Conservation (phyloP, 1,284 basidiomycete species). For the Neonothopanus nambi region DNA sequence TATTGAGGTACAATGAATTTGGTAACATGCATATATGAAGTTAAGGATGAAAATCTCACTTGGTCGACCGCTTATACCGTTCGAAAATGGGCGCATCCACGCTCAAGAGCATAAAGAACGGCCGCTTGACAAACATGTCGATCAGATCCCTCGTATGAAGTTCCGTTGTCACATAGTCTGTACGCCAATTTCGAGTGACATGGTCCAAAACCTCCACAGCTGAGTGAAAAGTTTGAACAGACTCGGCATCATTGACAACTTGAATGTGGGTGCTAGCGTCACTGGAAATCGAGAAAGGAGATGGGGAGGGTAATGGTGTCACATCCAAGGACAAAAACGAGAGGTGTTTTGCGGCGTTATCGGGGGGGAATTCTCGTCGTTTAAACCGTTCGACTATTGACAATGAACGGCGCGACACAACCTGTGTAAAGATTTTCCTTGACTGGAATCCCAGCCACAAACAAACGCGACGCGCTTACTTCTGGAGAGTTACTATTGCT, state of each 20-base stretch:
- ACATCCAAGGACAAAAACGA: conserved; percentile 27
- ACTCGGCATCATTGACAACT: neutral
- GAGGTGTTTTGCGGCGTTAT: conserved; percentile 22
- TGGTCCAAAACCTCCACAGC: conserved; percentile 66
- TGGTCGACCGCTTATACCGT: conserved; percentile 53
- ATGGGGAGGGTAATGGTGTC: conserved; percentile 17
- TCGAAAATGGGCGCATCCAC: conserved; percentile 83
- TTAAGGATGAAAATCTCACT: conserved; percentile 36
- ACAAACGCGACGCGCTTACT: conserved; percentile 8
- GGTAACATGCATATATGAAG: neutral
- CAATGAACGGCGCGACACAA: neutral
- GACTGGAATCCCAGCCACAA: conserved; percentile 8
- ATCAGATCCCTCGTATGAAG: conserved; percentile 62
- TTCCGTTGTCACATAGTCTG: conserved; percentile 81
- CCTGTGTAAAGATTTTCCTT: too few relatives aligned
- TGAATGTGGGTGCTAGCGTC: neutral
- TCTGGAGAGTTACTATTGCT: conserved; percentile 16
- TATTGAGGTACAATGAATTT: neutral
- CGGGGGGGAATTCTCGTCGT: conserved; percentile 12
- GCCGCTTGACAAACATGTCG: conserved; percentile 78
- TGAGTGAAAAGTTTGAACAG: conserved; percentile 27
- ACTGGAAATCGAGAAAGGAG: neutral
- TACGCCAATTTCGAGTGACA: conserved; percentile 83
- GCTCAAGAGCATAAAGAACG: conserved; percentile 86
- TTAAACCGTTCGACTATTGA: neutral